phyloP scores from a whole-genome alignment of 2,329 filamentous ascomycete genomes.

The Gliomastix tumulicola region DNA sequence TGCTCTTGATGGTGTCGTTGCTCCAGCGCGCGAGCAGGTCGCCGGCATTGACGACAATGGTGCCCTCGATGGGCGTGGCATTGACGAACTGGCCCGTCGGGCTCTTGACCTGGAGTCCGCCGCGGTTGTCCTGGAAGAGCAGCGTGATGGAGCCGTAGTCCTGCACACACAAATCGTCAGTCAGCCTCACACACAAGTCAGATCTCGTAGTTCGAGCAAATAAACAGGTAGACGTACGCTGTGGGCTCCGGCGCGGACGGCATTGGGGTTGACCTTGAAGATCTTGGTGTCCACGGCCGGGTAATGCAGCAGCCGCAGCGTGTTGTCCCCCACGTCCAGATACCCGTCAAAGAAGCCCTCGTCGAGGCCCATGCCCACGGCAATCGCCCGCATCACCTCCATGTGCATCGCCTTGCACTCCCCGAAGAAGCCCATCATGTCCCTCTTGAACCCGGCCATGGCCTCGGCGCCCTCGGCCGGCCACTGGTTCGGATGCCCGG shows the following conservation, averaged over 20 bases:
- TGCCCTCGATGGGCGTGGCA: slow-evolving; percentile 72
- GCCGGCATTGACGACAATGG: slow-evolving; percentile 83
- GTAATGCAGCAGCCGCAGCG: slow-evolving; percentile 69
- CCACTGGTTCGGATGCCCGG: slow-evolving; percentile 70
- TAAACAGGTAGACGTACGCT: slow-evolving; percentile 35
- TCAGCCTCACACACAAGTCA: too few species aligned
- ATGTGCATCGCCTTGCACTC: slow-evolving; percentile 68
- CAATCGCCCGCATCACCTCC: slow-evolving; percentile 78
- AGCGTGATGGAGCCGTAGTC: slow-evolving; percentile 57
- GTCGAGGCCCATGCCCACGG: slow-evolving; percentile 69
- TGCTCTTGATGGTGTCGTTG: slow-evolving; percentile 87
- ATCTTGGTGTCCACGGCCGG: slow-evolving; percentile 58
- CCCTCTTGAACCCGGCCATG: slow-evolving; percentile 53
- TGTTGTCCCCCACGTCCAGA: slow-evolving; percentile 65
- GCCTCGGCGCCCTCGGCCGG: slow-evolving; percentile 33
- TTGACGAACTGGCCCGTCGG: slow-evolving; percentile 75
- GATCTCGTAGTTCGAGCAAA: too few species aligned
- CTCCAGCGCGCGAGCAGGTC: slow-evolving; percentile 83
- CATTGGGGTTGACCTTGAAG: slow-evolving; percentile 59
- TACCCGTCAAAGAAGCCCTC: slow-evolving; percentile 70
- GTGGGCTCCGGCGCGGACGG: slow-evolving; percentile 73
- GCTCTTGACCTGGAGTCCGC: slow-evolving; percentile 54
- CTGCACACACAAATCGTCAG: slow-evolving; percentile 8
- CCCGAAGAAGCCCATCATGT: slow-evolving; percentile 70
- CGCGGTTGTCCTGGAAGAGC: slow-evolving; percentile 52